Conservation (phyloP, 768 basidiomycete genomes). For the Collybiopsis confluens region DNA sequence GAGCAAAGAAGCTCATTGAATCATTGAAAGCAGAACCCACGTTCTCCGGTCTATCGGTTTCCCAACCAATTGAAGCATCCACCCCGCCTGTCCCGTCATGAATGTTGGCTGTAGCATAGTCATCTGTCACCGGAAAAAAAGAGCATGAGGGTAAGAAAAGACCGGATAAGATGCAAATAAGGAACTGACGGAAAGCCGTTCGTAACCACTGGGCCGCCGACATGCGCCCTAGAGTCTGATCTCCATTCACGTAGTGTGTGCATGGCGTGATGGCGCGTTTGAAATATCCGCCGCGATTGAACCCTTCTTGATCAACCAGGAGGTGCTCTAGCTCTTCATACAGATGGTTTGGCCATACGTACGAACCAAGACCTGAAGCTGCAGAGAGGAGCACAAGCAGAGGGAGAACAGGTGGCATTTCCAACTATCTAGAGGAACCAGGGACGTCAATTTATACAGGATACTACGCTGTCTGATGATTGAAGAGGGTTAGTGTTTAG, state of each 20-base stretch:
- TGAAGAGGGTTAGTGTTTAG: too few species aligned
- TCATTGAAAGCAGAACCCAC: slow-evolving; percentile 14
- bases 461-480: too few species aligned
- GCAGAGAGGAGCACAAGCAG: not conserved
- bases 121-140: slow-evolving; percentile 14
- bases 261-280: slow-evolving; percentile 15
- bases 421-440: too few species aligned
- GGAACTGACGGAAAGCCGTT: slow-evolving; percentile 13
- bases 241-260: slow-evolving; percentile 14
- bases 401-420: not conserved
- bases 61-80: slow-evolving; percentile 20
- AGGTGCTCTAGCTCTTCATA: slow-evolving; percentile 16
- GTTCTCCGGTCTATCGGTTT: slow-evolving; percentile 16
- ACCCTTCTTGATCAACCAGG: slow-evolving; percentile 15
- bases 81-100: slow-evolving; percentile 18
- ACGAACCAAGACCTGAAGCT: not conserved
- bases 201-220: slow-evolving; percentile 15
- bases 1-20: slow-evolving; percentile 12
- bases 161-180: too few species aligned
- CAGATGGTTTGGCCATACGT: slow-evolving; percentile 1
- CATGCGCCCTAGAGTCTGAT: slow-evolving; percentile 12
- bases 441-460: too few species aligned
- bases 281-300: slow-evolving; percentile 12
- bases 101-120: slow-evolving; percentile 18
- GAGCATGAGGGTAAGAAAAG: too few species aligned